Evolutionary conservation across 345 rosid species (phyloP), one percentile per base, ranked within the genome.

Genomic region (Corymbia maculata): DNA sequence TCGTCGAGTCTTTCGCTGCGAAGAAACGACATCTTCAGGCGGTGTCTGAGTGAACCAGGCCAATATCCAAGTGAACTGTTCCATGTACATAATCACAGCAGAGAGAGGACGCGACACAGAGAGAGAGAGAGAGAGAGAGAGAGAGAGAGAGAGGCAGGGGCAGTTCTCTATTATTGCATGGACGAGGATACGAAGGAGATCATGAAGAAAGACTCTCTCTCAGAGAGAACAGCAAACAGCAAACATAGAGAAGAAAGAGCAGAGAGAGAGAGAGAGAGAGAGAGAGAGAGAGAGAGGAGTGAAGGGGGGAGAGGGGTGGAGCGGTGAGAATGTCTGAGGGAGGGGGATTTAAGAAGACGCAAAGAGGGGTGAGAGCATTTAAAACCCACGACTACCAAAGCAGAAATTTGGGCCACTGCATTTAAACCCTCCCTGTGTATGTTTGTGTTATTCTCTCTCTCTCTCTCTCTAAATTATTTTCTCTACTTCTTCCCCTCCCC

Each of bases 21-120:
- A 49, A 49, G 44, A 59, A 64, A 6, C 11, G n/a, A 32, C 84
- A 47, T 52, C 85, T 52, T 51, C 85, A 52, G 57, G 59, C 7
- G 68, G 11, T 51, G 91, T 95, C 98, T 96, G 98, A 96, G 92
- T 95, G 98, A 96, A 94, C 98, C 98, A 92, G 95, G 98, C 97
- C 98, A 96, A 96, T 94, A 96, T 94, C 98, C 92, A 91, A 94
- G 93, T 90, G 87, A 75, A 19, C 82, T 9, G 82, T 75, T 75
- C 82, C 82, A 75, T 75, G 82, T 75, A 36, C 82, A 92, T 87
- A 47, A 85, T 88, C 86, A 79, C 57, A 28, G 51, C 10, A 49
- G 12, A 14, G 32, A 26, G 24, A 51, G 85, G 68, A 30, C 13
- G 68, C 32, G 68, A 36, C 64, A 70, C n/a, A 42, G 4, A 44